Conservation (phyloP, 2,329 filamentous ascomycete species). For the Colletotrichum eremochloae region DNA sequence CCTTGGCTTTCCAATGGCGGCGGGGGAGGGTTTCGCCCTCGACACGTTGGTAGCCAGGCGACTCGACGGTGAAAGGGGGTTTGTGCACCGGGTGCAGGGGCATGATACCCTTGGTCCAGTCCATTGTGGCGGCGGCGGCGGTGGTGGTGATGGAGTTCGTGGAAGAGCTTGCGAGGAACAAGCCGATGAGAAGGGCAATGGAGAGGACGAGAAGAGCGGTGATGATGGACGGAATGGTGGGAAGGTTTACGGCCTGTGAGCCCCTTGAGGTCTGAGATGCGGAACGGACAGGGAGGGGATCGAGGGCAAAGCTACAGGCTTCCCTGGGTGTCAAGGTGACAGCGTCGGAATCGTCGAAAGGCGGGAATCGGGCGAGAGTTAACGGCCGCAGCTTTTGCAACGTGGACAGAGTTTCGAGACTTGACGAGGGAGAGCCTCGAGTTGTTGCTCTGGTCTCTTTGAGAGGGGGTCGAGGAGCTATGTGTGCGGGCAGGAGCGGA, state of each 20-base stretch:
- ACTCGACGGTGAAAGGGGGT: conserved; percentile 82
- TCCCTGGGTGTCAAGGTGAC: conserved; percentile 4
- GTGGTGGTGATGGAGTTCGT: neutral
- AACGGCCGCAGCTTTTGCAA: neutral
- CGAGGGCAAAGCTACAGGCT: conserved; percentile 7
- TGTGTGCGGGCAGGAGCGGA: conserved; percentile 21
- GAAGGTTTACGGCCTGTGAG: conserved; percentile 17
- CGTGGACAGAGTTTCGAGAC: neutral
- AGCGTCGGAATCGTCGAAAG: conserved; percentile 3
- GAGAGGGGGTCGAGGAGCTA: neutral
- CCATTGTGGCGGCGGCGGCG: conserved; percentile 47
- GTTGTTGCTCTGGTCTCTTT: conserved; percentile 4
- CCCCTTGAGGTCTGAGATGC: conserved; percentile 7
- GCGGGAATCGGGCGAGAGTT: neutral
- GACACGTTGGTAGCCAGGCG: conserved; percentile 74
- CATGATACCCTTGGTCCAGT: conserved; percentile 60
- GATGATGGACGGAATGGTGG: conserved; percentile 38
- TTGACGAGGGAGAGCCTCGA: neutral
- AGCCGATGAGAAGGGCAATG: conserved; percentile 21
- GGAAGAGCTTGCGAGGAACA: conserved; percentile 4
- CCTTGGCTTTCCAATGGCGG: conserved; percentile 77
- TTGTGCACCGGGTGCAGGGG: conserved; percentile 73
- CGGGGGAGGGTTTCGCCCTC: conserved; percentile 88
- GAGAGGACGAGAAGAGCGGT: conserved; percentile 28
- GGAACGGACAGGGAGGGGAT: conserved; percentile 15